phyloP scores from a whole-genome alignment of 805 yeast species.

The Starmera amethionina region DNA sequence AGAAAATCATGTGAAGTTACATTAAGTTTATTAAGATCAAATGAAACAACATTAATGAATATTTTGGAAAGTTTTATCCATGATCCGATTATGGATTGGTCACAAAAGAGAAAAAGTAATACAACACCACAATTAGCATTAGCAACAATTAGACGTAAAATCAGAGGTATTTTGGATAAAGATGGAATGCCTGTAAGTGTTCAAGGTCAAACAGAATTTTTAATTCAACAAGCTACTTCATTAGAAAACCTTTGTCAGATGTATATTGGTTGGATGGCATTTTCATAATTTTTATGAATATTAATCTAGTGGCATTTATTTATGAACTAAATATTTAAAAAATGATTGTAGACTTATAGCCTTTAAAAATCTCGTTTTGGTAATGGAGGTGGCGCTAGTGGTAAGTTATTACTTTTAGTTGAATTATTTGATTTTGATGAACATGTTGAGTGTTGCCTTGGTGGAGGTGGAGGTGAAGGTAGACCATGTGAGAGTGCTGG shows the following conservation, averaged over 20 bases:
- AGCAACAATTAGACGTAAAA: constrained; percentile 63
- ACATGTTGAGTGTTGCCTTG: constrained; percentile 1
- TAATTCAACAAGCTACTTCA: constrained; percentile 75
- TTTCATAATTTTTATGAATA: too few relatives aligned
- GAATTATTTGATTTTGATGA: too few relatives aligned
- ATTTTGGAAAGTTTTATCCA: constrained; percentile 86
- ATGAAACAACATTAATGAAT: constrained; percentile 82
- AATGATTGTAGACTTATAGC: too few relatives aligned
- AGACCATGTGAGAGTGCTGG: not conserved
- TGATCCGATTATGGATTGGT: constrained; percentile 86
- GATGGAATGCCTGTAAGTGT: constrained; percentile 85
- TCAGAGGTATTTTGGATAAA: constrained; percentile 71
- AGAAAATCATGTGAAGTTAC: constrained; percentile 82
- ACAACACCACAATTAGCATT: constrained; percentile 58
- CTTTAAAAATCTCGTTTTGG: too few relatives aligned
- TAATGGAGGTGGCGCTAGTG: not conserved
- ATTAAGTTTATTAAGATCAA: constrained; percentile 54
- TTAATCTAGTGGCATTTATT: too few relatives aligned
- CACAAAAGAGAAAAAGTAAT: constrained; percentile 29
- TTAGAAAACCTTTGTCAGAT: constrained; percentile 63
- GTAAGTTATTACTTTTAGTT: not conserved
- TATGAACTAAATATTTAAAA: too few relatives aligned
- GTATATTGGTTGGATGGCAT: constrained; percentile 91
- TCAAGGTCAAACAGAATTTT: constrained; percentile 84
- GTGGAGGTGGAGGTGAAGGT: constrained; percentile 6